Evolutionary conservation across 2,329 filamentous ascomycete species (phyloP), one percentile per base, ranked within the genome.

Genomic region (Plectosphaerella plurivora): DNA sequence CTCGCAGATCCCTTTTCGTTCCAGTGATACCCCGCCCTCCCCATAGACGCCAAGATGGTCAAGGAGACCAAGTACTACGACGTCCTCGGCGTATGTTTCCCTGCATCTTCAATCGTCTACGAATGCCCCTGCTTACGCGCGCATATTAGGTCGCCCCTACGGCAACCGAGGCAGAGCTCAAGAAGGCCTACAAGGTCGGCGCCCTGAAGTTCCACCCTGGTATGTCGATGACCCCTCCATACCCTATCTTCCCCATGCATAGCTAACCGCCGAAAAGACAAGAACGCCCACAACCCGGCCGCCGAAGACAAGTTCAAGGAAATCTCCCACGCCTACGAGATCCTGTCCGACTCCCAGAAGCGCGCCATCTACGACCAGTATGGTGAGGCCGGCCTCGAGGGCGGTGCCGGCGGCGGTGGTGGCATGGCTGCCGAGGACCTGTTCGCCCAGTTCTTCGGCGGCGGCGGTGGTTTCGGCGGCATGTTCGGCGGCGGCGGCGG

Each of bases 241-340:
- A 5, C 22, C 22, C 22, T 22, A 3, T n/a, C 41, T 11, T 44
- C 41, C n/a, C 18, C n/a, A 18, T 44, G 16, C 41, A 20, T 44
- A 22, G 53, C 55, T 25, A 15, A 28, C 2, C 4, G n/a, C 8
- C 22, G 4, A 53, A 39, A 61, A 95, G 93, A 99, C 74, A 99
- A 99, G 82, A 99, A 99, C 73, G 84, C 87, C 59, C 85, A 94
- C 77, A 95, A 96, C 77, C 91, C 92, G 41, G 88, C 86, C 24
- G 92, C 94, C 49, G 91, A 93, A 63, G 91, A 96, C 56, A 99
- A 97, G 74, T 99, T 99, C 86, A 97, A 99, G 79, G 92, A 97
- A 65, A 82, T 97, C 56, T 96, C 91, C 59, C 87, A 93, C 67
- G 94, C 94, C 56, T 99, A 97, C 74, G 94, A 99, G 78, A 82